Evolutionary conservation across 768 basidiomycete species (phyloP).

Genomic region (Sporobolomyces phaffii): DNA sequence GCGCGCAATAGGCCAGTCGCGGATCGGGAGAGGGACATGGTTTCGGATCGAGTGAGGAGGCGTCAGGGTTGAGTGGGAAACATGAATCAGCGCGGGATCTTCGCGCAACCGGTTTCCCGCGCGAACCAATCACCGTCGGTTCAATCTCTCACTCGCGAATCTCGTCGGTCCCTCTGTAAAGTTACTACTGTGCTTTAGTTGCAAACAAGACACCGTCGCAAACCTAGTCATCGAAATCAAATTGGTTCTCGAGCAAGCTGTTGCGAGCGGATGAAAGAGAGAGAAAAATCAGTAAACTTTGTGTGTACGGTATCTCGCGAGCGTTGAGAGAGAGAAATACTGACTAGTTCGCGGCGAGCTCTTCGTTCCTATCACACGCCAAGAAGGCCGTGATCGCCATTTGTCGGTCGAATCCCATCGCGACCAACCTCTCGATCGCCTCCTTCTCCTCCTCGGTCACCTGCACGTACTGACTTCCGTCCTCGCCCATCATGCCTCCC

Average conservation of each 20-base stretch:
- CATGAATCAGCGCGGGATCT: not conserved
- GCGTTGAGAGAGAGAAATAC: not conserved
- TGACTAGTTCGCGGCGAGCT: slow-evolving; percentile 83
- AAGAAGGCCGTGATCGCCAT: slow-evolving; percentile 83
- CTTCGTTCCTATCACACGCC: slow-evolving; percentile 94
- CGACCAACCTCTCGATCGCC: slow-evolving; percentile 82
- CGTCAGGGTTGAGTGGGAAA: not conserved
- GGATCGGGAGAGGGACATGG: slow-evolving; percentile 11
- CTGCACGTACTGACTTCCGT: slow-evolving; percentile 56
- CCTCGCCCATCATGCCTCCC: slow-evolving; percentile 43
- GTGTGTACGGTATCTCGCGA: too few relatives aligned
- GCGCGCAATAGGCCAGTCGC: not conserved
- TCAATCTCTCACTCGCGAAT: not conserved
- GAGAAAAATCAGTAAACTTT: too few relatives aligned
- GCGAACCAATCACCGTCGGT: not conserved
- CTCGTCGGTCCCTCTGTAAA: not conserved
- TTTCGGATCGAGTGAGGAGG: not conserved
- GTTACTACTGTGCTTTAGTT: not conserved
- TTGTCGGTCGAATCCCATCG: slow-evolving; percentile 77
- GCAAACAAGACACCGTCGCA: not conserved
- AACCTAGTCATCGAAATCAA: slow-evolving; percentile 31
- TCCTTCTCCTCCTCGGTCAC: slow-evolving; percentile 81
- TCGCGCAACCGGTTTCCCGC: too few relatives aligned
- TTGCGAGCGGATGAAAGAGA: too few relatives aligned
- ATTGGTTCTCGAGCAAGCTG: slow-evolving; percentile 23